Percentiles rank a stretch among this genome's conserved stretches.
Conservation (phyloP, 2,329 filamentous ascomycete species). For the Botryotinia convoluta region DNA sequence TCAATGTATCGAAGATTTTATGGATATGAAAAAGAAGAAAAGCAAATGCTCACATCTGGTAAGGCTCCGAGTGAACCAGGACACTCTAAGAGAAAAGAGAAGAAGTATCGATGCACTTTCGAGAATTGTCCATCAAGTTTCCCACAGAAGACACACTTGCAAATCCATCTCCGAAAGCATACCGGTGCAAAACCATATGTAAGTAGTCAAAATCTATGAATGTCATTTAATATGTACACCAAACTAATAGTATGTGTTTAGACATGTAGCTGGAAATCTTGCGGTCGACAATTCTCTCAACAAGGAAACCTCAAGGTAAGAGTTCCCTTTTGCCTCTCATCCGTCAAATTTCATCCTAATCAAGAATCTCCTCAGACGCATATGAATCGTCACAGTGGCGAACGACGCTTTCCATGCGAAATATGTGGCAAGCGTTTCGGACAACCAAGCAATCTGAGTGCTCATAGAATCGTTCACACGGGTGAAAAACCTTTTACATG, state of each 20-base stretch:
- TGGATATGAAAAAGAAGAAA: slow-evolving; percentile 20
- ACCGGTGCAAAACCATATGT: slow-evolving; percentile 90
- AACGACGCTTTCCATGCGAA: slow-evolving; percentile 6
- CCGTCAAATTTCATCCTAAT: neutral
- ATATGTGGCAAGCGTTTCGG: slow-evolving; percentile 6
- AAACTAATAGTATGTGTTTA: neutral
- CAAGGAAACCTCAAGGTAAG: slow-evolving; percentile 10
- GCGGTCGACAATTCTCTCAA: slow-evolving; percentile 3
- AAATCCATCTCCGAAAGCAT: slow-evolving; percentile 85
- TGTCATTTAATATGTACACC: neutral
- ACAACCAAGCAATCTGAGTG: slow-evolving; percentile 6
- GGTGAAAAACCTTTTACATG: slow-evolving; percentile 45
- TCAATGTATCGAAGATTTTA: slow-evolving; percentile 11
- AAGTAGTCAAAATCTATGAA: slow-evolving; percentile 43
- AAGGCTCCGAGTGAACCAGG: slow-evolving; percentile 28
- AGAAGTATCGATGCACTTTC: slow-evolving; percentile 70
- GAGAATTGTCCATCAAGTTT: slow-evolving; percentile 78
- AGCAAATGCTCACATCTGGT: slow-evolving; percentile 31
- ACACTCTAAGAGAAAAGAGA: slow-evolving; percentile 41
- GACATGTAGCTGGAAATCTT: neutral
- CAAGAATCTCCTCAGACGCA: neutral
- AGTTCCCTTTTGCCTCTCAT: neutral
- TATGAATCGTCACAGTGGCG: slow-evolving; percentile 7
- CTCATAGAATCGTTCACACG: slow-evolving; percentile 24
- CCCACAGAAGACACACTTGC: slow-evolving; percentile 86